A percentile compares a stretch with the other conserved stretches of the same genome.
Conservation (phyloP, 2,329 filamentous ascomycete genomes). For the Aspergillus phoenicis region DNA sequence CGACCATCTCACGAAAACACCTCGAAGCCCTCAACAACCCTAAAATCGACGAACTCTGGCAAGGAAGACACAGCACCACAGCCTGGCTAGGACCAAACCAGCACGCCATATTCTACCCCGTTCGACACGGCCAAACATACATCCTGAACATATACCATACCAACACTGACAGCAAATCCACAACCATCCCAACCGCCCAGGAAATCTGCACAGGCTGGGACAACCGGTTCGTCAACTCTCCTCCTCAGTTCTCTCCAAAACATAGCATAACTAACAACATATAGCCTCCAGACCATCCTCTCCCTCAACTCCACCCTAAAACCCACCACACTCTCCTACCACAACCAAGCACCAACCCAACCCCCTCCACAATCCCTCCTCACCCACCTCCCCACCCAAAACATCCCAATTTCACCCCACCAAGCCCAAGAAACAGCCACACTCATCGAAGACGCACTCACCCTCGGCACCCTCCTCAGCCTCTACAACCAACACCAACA, state of each 20-base stretch:
- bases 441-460: neutral
- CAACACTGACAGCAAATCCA: neutral
- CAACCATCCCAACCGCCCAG: neutral
- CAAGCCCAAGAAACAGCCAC: conserved; percentile 1
- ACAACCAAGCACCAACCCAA: too few relatives aligned
- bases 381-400: neutral
- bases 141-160: neutral
- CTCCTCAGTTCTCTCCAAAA: neutral
- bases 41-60: neutral
- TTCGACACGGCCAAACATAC: neutral
- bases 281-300: conserved; percentile 5
- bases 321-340: neutral
- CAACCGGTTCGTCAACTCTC: neutral
- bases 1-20: neutral
- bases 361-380: neutral
- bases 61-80: neutral
- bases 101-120: conserved; percentile 3
- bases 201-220: conserved; percentile 1
- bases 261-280: neutral
- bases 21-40: conserved; percentile 1
- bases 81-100: conserved; percentile 4
- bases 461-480: conserved; percentile 3
- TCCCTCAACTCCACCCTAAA: neutral
- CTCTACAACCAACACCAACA: neutral
- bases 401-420: neutral